These are phyloP conservation scores for Fusarium sp. DNA, from an alignment of 2,329 filamentous ascomycete genomes.

Conservation along the genomic window DNA sequence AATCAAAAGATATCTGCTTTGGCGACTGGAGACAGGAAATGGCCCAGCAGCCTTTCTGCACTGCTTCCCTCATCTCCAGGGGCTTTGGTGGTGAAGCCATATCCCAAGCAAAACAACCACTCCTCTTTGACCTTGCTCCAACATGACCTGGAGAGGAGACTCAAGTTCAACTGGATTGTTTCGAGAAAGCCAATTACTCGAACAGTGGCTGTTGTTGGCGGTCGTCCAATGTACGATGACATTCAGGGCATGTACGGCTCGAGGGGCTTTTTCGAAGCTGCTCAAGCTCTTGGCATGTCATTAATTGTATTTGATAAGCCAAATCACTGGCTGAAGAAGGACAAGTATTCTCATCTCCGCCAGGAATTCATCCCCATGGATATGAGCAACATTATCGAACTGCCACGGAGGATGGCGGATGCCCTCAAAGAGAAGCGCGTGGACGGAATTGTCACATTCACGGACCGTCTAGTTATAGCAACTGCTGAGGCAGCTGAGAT, in stretches of 20 bases:
- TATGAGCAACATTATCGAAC: not conserved
- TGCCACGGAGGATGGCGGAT: not conserved
- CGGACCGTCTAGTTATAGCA: not conserved
- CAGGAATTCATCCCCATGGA: not conserved
- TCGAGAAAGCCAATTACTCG: not conserved
- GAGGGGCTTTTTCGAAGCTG: not conserved
- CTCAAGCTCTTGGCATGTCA: not conserved
- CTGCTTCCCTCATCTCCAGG: not conserved
- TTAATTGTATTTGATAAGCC: not conserved
- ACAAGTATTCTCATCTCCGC: not conserved
- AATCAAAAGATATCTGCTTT: not conserved
- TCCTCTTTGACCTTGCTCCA: not conserved
- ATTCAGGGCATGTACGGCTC: not conserved
- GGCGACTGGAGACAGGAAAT: not conserved
- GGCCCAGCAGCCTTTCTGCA: not conserved
- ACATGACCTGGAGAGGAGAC: not conserved
- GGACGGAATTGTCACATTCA: not conserved
- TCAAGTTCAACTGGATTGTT: not conserved
- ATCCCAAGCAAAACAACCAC: not conserved
- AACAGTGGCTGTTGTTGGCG: not conserved
- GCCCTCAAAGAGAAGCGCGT: not conserved
- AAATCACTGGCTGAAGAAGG: not conserved
- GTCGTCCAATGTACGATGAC: not conserved
- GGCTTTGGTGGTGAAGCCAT: not conserved
- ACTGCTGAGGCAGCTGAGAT: not conserved